phyloP scores from a whole-genome alignment of 306 rosid species.

The Hippophae gyantsensis region DNA sequence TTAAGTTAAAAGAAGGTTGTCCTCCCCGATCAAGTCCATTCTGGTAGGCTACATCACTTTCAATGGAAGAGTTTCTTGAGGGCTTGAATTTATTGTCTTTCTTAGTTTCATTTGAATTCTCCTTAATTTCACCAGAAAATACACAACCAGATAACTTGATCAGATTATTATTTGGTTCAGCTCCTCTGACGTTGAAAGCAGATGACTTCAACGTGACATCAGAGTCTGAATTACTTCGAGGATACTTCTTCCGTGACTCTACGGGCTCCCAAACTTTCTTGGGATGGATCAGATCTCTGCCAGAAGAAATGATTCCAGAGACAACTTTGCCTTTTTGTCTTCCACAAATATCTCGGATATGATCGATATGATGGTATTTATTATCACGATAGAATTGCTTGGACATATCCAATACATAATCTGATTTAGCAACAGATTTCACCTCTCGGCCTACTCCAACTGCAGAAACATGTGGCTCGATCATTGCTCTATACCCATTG shows the following conservation, averaged over 20 bases:
- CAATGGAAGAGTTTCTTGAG: constrained; percentile 24
- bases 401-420: constrained; percentile 47
- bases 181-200: constrained; percentile 30
- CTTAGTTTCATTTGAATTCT: constrained; percentile 35
- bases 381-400: constrained; percentile 57
- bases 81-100: constrained; percentile 37
- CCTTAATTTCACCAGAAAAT: constrained; percentile 21
- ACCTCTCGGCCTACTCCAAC: constrained; percentile 45
- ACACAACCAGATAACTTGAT: constrained; percentile 35
- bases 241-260: constrained; percentile 68
- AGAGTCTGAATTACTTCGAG: constrained; percentile 59
- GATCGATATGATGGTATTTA: constrained; percentile 49
- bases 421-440: constrained; percentile 46
- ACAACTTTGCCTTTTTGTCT: constrained; percentile 59
- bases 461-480: constrained; percentile 52
- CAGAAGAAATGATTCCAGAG: constrained; percentile 40
- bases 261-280: constrained; percentile 93
- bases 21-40: constrained; percentile 29
- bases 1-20: constrained; percentile 35
- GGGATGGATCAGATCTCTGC: constrained; percentile 53
- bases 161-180: constrained; percentile 31
- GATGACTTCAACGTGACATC: constrained; percentile 46
- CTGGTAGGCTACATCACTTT: constrained; percentile 35
- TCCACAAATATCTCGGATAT: constrained; percentile 51
- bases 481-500: constrained; percentile 54